phyloP scores from a whole-genome alignment of 1,284 basidiomycete genomes.

The Cutaneotrichosporon sp. region DNA sequence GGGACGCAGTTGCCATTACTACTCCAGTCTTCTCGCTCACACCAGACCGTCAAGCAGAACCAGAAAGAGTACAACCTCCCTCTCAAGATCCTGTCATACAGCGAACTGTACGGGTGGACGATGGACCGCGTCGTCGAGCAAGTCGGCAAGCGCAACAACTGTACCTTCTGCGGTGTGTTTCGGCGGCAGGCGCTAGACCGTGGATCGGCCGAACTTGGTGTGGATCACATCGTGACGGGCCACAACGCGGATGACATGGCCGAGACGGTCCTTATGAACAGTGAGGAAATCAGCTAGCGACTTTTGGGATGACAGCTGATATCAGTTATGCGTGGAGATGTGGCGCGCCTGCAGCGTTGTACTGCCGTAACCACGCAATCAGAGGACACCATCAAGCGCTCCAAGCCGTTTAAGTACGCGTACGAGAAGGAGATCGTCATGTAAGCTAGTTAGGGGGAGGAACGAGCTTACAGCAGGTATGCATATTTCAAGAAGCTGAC shows the following conservation, averaged over 20 bases:
- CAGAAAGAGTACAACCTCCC: slow-evolving; percentile 92
- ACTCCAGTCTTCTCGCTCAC: background rate
- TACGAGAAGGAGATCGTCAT: slow-evolving; percentile 99
- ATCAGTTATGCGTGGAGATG: slow-evolving; percentile 92
- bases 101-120: slow-evolving; percentile 97
- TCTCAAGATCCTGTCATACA: slow-evolving; percentile 91
- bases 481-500: slow-evolving; percentile 98
- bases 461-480: slow-evolving; percentile 61
- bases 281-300: slow-evolving; percentile 54
- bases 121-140: slow-evolving; percentile 95
- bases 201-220: slow-evolving; percentile 78
- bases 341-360: slow-evolving; percentile 86
- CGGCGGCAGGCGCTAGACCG: slow-evolving; percentile 91
- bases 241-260: slow-evolving; percentile 99
- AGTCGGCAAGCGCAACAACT: slow-evolving; percentile 96
- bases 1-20: background rate
- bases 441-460: slow-evolving; percentile 53
- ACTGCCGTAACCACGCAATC: slow-evolving; percentile 90
- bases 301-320: background rate
- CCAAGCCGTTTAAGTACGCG: slow-evolving; percentile 98
- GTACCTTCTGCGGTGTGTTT: slow-evolving; percentile 98
- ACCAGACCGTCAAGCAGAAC: slow-evolving; percentile 93
- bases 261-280: slow-evolving; percentile 98
- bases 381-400: slow-evolving; percentile 90
- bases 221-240: slow-evolving; percentile 97